Evolutionary conservation across 305 asterid genomes (phyloP).

Genomic region (Fraxinus albicans): DNA sequence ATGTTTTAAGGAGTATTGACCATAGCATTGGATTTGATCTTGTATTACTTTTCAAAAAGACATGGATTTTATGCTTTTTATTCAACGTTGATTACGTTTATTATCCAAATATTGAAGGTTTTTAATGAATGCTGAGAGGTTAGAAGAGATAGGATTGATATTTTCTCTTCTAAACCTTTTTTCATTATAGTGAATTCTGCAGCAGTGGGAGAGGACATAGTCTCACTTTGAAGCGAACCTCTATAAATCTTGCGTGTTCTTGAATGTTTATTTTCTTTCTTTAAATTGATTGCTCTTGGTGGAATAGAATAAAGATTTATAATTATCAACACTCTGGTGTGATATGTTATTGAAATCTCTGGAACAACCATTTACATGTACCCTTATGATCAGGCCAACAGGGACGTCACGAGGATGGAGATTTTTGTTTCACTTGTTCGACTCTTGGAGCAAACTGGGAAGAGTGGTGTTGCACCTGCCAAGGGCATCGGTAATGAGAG

Average conservation of each 20-base stretch:
- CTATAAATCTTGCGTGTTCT: neutral
- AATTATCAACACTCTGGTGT: neutral
- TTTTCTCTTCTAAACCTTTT: neutral
- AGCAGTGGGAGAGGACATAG: neutral
- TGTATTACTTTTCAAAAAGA: neutral
- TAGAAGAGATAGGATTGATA: neutral
- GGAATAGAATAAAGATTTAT: neutral
- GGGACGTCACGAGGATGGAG: constrained; percentile 92
- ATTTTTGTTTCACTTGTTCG: constrained; percentile 80
- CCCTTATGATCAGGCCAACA: constrained; percentile 67
- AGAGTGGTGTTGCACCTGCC: constrained; percentile 33
- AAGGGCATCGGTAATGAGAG: constrained; percentile 31
- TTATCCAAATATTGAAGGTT: neutral
- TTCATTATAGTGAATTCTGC: neutral
- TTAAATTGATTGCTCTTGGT: neutral
- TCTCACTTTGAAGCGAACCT: neutral
- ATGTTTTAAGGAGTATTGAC: neutral
- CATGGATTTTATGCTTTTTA: neutral
- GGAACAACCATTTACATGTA: neutral
- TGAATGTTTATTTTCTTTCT: neutral
- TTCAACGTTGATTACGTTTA: neutral
- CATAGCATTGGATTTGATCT: neutral
- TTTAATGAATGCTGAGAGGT: neutral
- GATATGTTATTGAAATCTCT: neutral
- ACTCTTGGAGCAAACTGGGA: constrained; percentile 73